A percentile compares a stretch with the other conserved stretches of the same genome.
phyloP scores from a whole-genome alignment of 441 rosid species.

The Gossypium davidsonii region DNA sequence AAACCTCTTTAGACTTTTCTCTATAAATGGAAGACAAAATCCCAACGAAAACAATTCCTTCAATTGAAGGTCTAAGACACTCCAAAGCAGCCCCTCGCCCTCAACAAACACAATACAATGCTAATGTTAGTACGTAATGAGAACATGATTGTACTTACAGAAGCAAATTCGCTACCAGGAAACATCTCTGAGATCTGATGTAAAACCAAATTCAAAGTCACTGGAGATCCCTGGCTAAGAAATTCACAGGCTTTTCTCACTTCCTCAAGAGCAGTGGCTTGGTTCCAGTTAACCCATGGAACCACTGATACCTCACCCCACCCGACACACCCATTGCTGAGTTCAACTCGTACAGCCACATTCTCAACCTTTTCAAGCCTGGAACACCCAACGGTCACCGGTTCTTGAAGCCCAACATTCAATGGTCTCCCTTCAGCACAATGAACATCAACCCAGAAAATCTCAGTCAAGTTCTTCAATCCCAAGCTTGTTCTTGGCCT shows the following conservation, averaged over 20 bases:
- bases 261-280: constrained; percentile 5
- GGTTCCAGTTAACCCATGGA: constrained; percentile 34
- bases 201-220: constrained; percentile 14
- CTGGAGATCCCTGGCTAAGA: constrained; percentile 1
- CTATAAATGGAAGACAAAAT: no score
- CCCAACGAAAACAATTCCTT: no score
- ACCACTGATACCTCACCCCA: constrained; percentile 56
- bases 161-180: constrained; percentile 11
- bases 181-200: constrained; percentile 13
- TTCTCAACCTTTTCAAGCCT: constrained; percentile 48
- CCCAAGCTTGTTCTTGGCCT: constrained; percentile 22
- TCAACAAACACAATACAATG: no score
- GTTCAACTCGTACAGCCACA: constrained; percentile 49
- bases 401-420: constrained; percentile 42
- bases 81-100: no score
- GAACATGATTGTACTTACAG: constrained; percentile 5
- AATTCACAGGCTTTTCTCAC: constrained; percentile 12
- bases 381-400: constrained; percentile 46
- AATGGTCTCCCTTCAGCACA: constrained; percentile 49
- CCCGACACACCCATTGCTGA: constrained; percentile 53
- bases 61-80: no score
- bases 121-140: neutral
- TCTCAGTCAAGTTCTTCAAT: constrained; percentile 38
- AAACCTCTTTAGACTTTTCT: no score
- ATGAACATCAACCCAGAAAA: constrained; percentile 41